A percentile compares a stretch with the other conserved stretches of the same genome.
Conservation (phyloP, 2,329 filamentous ascomycete species). For the Beauveria caledonica region DNA sequence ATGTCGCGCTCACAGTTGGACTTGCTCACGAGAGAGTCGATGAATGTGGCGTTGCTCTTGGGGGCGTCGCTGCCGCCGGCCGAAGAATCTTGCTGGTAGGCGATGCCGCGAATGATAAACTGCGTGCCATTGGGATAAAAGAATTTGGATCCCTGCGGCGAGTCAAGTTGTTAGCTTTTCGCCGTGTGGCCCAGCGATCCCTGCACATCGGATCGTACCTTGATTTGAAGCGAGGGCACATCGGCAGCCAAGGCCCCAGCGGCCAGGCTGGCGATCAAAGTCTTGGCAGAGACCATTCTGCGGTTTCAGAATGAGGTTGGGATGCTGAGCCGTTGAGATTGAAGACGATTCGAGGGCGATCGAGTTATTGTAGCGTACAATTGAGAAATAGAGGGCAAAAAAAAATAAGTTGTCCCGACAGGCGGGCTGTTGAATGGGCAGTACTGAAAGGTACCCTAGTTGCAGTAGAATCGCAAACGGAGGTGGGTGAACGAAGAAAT, state of each 20-base stretch:
- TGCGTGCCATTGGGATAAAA: constrained; percentile 69
- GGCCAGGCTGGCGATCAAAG: constrained; percentile 29
- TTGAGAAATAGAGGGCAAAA: neutral
- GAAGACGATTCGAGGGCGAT: neutral
- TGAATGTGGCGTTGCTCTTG: constrained; percentile 41
- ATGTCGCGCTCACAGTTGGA: constrained; percentile 75
- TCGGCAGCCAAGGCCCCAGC: constrained; percentile 33
- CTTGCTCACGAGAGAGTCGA: constrained; percentile 72
- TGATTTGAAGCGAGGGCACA: constrained; percentile 57
- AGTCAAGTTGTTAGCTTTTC: neutral
- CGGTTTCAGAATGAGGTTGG: neutral
- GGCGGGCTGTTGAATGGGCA: neutral
- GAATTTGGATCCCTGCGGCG: constrained; percentile 65
- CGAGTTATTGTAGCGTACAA: neutral
- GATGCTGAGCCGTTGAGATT: neutral
- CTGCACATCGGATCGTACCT: constrained; percentile 38
- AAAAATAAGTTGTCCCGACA: neutral
- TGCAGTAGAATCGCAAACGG: neutral
- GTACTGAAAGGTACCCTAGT: too few species aligned
- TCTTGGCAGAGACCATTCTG: constrained; percentile 17
- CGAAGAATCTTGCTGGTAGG: constrained; percentile 78
- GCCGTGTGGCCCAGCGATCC: neutral
- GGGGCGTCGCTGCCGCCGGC: constrained; percentile 42
- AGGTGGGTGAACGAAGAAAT: neutral
- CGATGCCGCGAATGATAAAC: constrained; percentile 81